Evolutionary conservation across 495 filamentous ascomycete species (phyloP), one percentile per base, ranked within the genome.

Genomic region (Aspergillus heteromorphus): DNA sequence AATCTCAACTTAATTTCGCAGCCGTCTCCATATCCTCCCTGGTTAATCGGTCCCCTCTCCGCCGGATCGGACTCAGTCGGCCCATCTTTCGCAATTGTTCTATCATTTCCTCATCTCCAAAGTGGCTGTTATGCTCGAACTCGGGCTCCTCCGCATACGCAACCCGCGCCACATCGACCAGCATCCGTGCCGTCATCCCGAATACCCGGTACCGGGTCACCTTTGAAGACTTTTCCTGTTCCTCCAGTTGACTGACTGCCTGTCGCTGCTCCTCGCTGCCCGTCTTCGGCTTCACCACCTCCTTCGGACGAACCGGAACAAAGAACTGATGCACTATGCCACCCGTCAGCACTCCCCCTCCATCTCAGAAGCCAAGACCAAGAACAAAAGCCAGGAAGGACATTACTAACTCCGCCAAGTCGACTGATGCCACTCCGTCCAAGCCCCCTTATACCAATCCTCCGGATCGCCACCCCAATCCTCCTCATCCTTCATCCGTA

Each of bases 171-270:
- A 86, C 85, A 68, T 97, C 92, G 3, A 96, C 87, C 36, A 96
- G 61, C 25, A 96, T 92, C 36, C 89, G 74, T 7, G 89, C 91
- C 43, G 92, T 97, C 88, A 96, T 92, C 17, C 91, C 91, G 76
- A 88, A 96, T 6, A 97, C 89, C 18, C 87, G 81, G 65, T 91
- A 92, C 16, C 84, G 75, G 43, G 73, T 74, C 8, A 79, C 55
- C 16, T 73, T 65, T 1, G 66, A 62, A 1, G 66, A 40, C 18
- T 75, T 69, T 62, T 78, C 72, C 27, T 71, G 72, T 19, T 69
- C 70, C 48, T 73, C 66, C n/a, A 77, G 65, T 11, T 63, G 42
- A 38, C 68, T 69, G 17, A 73, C 66, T 20, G 70, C 61, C 19
- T 53, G 43, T 31, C 63, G 57, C 48, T 69, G 61, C 18, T 57